A percentile compares a stretch with the other conserved stretches of the same genome.
These are phyloP conservation scores for Sporothrix globosa DNA, from an alignment of 2,329 filamentous ascomycete species.

Conservation along the genomic window DNA sequence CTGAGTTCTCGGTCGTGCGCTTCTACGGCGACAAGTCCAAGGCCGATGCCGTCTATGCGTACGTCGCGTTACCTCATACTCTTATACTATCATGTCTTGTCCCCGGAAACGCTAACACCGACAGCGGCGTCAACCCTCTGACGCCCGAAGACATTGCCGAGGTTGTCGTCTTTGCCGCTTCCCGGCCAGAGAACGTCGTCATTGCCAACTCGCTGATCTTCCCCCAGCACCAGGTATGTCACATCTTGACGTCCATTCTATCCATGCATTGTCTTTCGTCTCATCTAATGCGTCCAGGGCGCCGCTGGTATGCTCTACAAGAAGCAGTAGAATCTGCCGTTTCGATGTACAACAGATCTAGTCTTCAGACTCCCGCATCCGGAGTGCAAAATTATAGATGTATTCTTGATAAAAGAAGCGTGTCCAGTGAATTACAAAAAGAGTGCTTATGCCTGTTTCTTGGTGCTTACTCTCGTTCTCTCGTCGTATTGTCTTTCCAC, in stretches of 20 bases:
- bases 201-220: constrained; percentile 85
- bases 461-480: background rate
- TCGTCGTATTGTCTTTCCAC: background rate
- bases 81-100: background rate
- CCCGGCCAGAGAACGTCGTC: constrained; percentile 85
- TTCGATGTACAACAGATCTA: constrained; percentile 8
- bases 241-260: background rate
- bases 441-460: background rate
- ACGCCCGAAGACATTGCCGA: constrained; percentile 92
- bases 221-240: constrained; percentile 76
- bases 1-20: constrained; percentile 85
- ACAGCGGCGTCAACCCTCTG: constrained; percentile 74
- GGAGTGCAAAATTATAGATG: constrained; percentile 16
- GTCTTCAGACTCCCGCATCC: constrained; percentile 3
- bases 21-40: constrained; percentile 88
- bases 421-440: background rate
- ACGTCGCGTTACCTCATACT: constrained; percentile 43
- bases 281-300: constrained; percentile 29
- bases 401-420: constrained; percentile 5
- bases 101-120: constrained; percentile 2
- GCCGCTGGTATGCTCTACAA: constrained; percentile 32
- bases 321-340: constrained; percentile 23
- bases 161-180: constrained; percentile 82
- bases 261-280: background rate
- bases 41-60: constrained; percentile 88